Percentiles rank a stretch among this genome's conserved stretches.
phyloP scores from a whole-genome alignment of 106 monocot species.

The Acorus calamus region DNA sequence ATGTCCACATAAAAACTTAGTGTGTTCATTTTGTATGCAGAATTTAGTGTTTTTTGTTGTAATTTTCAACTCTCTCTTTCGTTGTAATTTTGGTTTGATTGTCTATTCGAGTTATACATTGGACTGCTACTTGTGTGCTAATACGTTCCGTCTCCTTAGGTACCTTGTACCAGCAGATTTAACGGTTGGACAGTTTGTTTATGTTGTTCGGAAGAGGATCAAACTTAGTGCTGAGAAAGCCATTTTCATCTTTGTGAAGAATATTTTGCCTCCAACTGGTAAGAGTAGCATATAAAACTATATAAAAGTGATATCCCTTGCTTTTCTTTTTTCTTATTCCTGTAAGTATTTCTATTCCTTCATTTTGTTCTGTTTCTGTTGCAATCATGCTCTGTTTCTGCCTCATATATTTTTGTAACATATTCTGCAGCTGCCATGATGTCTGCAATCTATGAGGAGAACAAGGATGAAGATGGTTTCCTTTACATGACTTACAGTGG shows the following conservation, averaged over 20 bases:
- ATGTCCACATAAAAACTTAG: too few relatives aligned
- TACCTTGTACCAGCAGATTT: conserved; percentile 91
- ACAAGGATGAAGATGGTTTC: conserved; percentile 89
- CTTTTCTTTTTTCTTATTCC: too few relatives aligned
- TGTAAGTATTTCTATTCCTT: too few relatives aligned
- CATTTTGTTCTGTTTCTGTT: too few relatives aligned
- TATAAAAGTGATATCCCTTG: too few relatives aligned
- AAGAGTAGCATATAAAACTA: neutral
- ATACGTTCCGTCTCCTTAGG: conserved; percentile 14
- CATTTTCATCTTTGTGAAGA: conserved; percentile 88
- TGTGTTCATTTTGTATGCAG: too few relatives aligned
- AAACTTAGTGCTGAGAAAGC: conserved; percentile 91
- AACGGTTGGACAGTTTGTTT: conserved; percentile 89
- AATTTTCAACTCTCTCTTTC: too few relatives aligned
- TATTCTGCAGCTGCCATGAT: conserved; percentile 66
- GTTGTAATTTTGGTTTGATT: too few relatives aligned
- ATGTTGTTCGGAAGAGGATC: conserved; percentile 89
- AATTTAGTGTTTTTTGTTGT: too few relatives aligned
- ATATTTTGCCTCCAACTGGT: conserved; percentile 85
- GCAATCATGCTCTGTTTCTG: too few relatives aligned
- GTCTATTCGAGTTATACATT: too few relatives aligned
- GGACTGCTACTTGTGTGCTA: too few relatives aligned
- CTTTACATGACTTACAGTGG: conserved; percentile 92
- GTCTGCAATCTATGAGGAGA: conserved; percentile 81
- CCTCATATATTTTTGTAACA: neutral